phyloP scores from a whole-genome alignment of 2,329 filamentous ascomycete genomes.

The Cordyceps sp. region DNA sequence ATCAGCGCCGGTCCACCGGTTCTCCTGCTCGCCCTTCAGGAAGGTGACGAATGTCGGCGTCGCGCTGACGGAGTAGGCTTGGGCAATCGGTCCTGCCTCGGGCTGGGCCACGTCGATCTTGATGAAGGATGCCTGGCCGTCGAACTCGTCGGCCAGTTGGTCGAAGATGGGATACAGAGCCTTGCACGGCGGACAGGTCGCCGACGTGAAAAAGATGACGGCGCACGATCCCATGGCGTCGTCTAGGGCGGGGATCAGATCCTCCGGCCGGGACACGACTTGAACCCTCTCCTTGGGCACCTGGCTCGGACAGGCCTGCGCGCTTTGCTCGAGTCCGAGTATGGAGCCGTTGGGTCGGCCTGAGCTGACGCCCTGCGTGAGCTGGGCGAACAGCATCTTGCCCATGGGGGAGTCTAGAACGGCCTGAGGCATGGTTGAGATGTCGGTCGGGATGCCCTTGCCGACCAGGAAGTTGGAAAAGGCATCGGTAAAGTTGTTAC shows the following conservation, averaged over 20 bases:
- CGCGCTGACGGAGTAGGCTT: slow-evolving; percentile 50
- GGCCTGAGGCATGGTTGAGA: slow-evolving; percentile 67
- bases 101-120: slow-evolving; percentile 65
- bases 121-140: slow-evolving; percentile 52
- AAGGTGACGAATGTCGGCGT: slow-evolving; percentile 88
- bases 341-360: slow-evolving; percentile 33
- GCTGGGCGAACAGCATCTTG: slow-evolving; percentile 66
- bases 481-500: slow-evolving; percentile 95
- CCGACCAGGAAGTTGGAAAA: slow-evolving; percentile 80
- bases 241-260: slow-evolving; percentile 20
- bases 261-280: slow-evolving; percentile 31
- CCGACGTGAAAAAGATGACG: slow-evolving; percentile 82
- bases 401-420: slow-evolving; percentile 80
- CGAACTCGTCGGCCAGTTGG: slow-evolving; percentile 57
- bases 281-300: slow-evolving; percentile 27
- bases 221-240: slow-evolving; percentile 54
- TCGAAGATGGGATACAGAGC: slow-evolving; percentile 69
- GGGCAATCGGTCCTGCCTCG: slow-evolving; percentile 44
- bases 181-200: slow-evolving; percentile 74
- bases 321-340: slow-evolving; percentile 30
- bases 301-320: slow-evolving; percentile 2
- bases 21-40: slow-evolving; percentile 55
- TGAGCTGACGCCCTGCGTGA: slow-evolving; percentile 33
- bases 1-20: slow-evolving; percentile 69
- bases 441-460: slow-evolving; percentile 74